phyloP scores from a whole-genome alignment of 164 flowering plant genomes.

The Berberis thunbergii region DNA sequence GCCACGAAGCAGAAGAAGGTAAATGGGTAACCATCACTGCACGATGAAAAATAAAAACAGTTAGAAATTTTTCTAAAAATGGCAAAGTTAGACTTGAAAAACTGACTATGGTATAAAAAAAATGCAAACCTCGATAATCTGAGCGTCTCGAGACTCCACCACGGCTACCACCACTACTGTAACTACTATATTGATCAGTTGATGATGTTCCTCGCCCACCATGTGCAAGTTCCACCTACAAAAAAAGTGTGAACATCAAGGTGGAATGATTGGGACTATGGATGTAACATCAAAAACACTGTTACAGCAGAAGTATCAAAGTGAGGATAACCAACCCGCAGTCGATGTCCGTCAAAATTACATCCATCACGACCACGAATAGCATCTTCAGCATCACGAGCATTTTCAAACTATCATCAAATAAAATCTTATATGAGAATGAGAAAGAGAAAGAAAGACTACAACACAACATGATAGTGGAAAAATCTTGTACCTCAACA shows the following conservation, averaged over 20 bases:
- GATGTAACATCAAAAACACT: background rate
- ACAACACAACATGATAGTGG: background rate
- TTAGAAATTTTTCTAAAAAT: background rate
- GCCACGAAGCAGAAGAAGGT: constrained; percentile 99
- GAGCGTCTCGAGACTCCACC: constrained; percentile 80
- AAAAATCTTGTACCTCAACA: constrained; percentile 45
- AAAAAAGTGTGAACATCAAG: background rate
- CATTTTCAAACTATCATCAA: constrained; percentile 67
- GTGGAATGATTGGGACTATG: background rate
- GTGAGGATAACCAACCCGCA: constrained; percentile 46
- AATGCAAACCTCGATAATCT: constrained; percentile 63
- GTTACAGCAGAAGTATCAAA: background rate
- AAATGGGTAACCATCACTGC: constrained; percentile 79
- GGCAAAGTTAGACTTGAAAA: background rate
- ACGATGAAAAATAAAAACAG: constrained; percentile 2
- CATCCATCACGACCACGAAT: constrained; percentile 97
- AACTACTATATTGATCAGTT: constrained; percentile 52
- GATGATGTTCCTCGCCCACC: constrained; percentile 90
- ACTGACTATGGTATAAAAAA: background rate
- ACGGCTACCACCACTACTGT: constrained; percentile 45
- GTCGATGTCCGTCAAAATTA: constrained; percentile 82
- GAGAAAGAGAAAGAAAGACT: background rate
- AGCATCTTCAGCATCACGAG: constrained; percentile 97
- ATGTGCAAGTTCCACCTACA: constrained; percentile 94
- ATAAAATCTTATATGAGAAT: background rate